Evolutionary conservation across 139 green algal genomes (phyloP), one percentile per base, ranked within the genome.

Genomic region (Pycnococcus provasolii): DNA sequence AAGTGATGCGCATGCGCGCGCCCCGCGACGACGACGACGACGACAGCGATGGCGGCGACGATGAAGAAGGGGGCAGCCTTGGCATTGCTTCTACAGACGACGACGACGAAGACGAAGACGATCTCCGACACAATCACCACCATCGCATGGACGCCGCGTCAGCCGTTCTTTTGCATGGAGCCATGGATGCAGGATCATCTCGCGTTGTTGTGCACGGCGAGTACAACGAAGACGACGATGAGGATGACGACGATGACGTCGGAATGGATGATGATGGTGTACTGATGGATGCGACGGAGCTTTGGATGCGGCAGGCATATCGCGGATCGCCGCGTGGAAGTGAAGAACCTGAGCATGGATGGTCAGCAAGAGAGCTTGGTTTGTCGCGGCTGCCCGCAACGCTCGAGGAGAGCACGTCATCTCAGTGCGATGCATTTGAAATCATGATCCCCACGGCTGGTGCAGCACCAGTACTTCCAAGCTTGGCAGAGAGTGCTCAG

Each of bases 391-490:
- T 9, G 4, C 44, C 9, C 5, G 42, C 60, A 2, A 26, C n/a
- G 42, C 15, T 45, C 44, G 54, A 4, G 58, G 4, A 45, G 37
- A 64, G 4, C 40, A 45, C 60, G 41, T 26, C 42, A 60, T 44
- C 5, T 60, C 6, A 60, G 54, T 37, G 60, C 60, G 60, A 66
- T 11, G 43, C 13, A 53, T 4, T 66, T 5, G 6, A 55, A 43
- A 45, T 41, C 11, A 42, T 66, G 42, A 15, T 66, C 41, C 6
- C 42, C 43, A 13, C 37, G 4, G 60, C 53, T 11, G 3, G 4
- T 45, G 4, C 15, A 43, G 44, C 11, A 9, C 13, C 11, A 4
- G 39, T 4, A 8, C 60, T 45, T 11, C 60, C 26, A 26, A 26
- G 26, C 26, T 26, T 66, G 13, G 44, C 60, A 9, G 15, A 45